Evolutionary conservation across 1,284 basidiomycete species (phyloP).

Genomic region (Moesziomyces sp.): DNA sequence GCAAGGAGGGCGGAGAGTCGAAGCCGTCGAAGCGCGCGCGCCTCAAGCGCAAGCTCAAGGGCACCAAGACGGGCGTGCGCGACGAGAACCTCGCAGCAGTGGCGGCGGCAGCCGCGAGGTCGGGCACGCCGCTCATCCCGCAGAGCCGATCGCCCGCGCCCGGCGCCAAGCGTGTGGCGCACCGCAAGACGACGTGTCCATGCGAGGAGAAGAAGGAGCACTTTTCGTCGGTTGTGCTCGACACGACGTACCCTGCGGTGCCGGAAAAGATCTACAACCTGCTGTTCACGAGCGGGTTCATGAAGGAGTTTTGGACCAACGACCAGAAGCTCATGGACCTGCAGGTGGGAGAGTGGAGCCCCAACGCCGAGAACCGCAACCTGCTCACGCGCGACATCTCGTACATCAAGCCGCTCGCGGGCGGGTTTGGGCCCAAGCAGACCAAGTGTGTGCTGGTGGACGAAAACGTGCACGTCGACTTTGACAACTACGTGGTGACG

Average conservation of each 20-base stretch:
- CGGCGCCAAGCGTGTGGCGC: conserved; percentile 54
- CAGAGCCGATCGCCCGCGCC: conserved; percentile 37
- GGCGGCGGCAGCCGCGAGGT: conserved; percentile 36
- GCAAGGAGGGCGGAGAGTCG: conserved; percentile 22
- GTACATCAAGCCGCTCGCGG: conserved; percentile 93
- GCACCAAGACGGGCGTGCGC: conserved; percentile 44
- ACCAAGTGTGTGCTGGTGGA: conserved; percentile 94
- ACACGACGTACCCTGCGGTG: conserved; percentile 83
- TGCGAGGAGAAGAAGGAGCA: conserved; percentile 81
- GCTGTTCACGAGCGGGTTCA: conserved; percentile 95
- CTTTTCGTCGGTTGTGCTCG: conserved; percentile 79
- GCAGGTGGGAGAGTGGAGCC: conserved; percentile 61
- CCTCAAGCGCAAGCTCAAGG: conserved; percentile 56
- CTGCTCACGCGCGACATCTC: conserved; percentile 85
- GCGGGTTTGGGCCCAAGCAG: conserved; percentile 88
- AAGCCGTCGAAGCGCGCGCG: conserved; percentile 55
- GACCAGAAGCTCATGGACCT: conserved; percentile 81
- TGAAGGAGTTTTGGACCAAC: conserved; percentile 88
- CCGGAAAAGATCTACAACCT: conserved; percentile 96
- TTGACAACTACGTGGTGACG: conserved; percentile 83
- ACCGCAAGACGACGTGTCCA: conserved; percentile 76
- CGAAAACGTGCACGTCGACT: conserved; percentile 82
- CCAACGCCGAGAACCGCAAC: conserved; percentile 73
- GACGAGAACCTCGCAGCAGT: conserved; percentile 45
- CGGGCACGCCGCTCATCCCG: conserved; percentile 39